Percentiles rank a stretch among this genome's conserved stretches.
These are phyloP conservation scores for Chenopodium berlandieri DNA, from an alignment of 148 eudicot genomes.

Conservation along the genomic window DNA sequence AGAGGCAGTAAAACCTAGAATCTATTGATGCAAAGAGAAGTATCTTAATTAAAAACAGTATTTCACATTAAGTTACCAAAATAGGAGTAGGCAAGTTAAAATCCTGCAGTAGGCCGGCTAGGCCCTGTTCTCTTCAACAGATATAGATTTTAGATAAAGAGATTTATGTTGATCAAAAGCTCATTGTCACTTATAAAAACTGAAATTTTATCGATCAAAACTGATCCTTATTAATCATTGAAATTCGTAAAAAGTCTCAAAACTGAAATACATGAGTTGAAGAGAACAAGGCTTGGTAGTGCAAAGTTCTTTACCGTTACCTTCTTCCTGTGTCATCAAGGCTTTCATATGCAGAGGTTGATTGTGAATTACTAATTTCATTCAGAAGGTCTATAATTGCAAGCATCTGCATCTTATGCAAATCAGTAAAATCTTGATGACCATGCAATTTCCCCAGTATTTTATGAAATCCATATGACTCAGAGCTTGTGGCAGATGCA, in stretches of 20 bases:
- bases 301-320: constrained; percentile 35
- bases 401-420: constrained; percentile 63
- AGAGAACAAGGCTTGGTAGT: background rate
- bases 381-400: constrained; percentile 67
- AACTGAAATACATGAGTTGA: background rate
- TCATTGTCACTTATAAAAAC: background rate
- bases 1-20: background rate
- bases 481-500: constrained; percentile 48
- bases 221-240: background rate
- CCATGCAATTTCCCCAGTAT: constrained; percentile 51
- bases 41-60: background rate
- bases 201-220: background rate
- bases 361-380: constrained; percentile 60
- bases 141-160: background rate
- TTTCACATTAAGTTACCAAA: background rate
- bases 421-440: constrained; percentile 38
- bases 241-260: background rate
- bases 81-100: background rate
- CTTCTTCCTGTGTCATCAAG: constrained; percentile 97
- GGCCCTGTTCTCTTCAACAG: background rate
- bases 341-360: constrained; percentile 69
- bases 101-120: background rate
- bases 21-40: background rate
- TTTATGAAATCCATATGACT: constrained; percentile 43
- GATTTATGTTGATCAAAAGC: background rate